Conservation (phyloP, 768 basidiomycete genomes). For the Termitomyces titanicus region DNA sequence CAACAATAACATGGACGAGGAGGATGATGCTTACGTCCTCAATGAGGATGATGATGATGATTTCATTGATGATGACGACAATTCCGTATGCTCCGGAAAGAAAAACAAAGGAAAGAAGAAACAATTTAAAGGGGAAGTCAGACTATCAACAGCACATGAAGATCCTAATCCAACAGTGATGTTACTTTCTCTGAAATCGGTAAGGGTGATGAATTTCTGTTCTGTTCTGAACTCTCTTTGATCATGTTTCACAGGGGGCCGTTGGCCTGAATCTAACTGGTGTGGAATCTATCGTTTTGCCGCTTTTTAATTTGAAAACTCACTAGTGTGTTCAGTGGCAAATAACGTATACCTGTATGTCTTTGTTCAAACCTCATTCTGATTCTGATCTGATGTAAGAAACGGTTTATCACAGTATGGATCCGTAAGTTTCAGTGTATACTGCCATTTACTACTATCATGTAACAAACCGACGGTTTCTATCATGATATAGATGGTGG, state of each 20-base stretch:
- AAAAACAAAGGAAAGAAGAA: constrained; percentile 20
- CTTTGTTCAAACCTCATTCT: background rate
- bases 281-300: constrained; percentile 12
- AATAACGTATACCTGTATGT: constrained; percentile 78
- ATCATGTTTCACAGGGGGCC: constrained; percentile 48
- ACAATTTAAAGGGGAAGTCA: constrained; percentile 35
- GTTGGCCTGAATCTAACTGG: constrained; percentile 81
- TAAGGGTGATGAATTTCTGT: constrained; percentile 16
- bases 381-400: constrained; percentile 5
- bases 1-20: constrained; percentile 19
- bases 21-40: constrained; percentile 27
- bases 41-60: constrained; percentile 25
- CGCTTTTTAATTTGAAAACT: background rate
- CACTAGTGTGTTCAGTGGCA: constrained; percentile 43
- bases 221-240: background rate
- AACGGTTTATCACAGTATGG: constrained; percentile 51
- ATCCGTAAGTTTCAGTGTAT: constrained; percentile 58
- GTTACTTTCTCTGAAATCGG: constrained; percentile 82
- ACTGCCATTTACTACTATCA: background rate
- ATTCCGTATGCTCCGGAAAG: constrained; percentile 9
- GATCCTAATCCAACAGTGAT: constrained; percentile 66
- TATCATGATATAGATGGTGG: constrained; percentile 60
- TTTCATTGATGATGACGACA: constrained; percentile 28
- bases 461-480: background rate
- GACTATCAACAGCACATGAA: constrained; percentile 6